Evolutionary conservation across 345 rosid genomes (phyloP).

Genomic region (Carallia brachiata): DNA sequence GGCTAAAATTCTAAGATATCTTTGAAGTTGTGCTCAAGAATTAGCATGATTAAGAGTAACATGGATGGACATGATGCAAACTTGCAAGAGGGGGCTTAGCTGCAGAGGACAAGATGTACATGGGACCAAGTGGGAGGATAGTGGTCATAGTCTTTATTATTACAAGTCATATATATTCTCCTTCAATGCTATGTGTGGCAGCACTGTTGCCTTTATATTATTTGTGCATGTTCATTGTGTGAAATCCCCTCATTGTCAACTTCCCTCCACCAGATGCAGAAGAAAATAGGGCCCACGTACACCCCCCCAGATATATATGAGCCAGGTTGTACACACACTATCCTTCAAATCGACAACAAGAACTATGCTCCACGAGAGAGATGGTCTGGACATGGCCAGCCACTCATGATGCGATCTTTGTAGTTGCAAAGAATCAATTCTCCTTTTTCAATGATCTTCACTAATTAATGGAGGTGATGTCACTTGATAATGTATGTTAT

Average conservation of each 20-base stretch:
- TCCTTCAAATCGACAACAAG: neutral
- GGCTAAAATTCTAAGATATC: too few species aligned
- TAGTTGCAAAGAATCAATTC: neutral
- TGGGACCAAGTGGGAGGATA: too few species aligned
- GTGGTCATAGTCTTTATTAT: too few species aligned
- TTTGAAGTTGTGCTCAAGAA: too few species aligned
- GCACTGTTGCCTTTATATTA: neutral
- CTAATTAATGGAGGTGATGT: neutral
- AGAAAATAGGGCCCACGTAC: neutral
- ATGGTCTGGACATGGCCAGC: neutral
- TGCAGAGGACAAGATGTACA: too few species aligned
- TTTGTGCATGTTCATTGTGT: too few species aligned
- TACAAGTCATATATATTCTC: neutral
- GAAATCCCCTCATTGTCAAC: neutral
- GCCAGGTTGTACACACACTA: neutral
- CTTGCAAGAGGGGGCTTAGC: too few species aligned
- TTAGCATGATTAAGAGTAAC: too few species aligned
- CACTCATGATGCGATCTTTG: neutral
- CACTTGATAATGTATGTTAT: neutral
- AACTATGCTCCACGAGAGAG: neutral
- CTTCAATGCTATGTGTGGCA: neutral
- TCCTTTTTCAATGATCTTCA: neutral
- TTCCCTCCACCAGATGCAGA: neutral
- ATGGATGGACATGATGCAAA: too few species aligned
- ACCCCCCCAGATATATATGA: neutral